Base-by-base conservation (phyloP, 139 green algal species). In the Astrephomene gubernaculifera region DNA sequence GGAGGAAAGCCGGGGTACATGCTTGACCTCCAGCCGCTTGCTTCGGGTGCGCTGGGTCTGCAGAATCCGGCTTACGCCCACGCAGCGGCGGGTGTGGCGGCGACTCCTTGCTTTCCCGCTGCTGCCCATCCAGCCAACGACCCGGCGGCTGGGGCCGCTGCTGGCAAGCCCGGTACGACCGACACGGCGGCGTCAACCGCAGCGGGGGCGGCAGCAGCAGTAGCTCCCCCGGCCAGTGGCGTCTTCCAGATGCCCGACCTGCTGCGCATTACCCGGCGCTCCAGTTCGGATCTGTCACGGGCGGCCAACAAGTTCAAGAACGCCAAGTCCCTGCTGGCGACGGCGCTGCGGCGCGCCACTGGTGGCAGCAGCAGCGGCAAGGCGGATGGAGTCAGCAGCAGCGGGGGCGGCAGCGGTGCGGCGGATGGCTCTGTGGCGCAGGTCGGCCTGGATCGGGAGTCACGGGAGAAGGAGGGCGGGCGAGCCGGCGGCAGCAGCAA, bases 281-380 rank as follows among this genome's bases (percentile, higher is more conserved):
- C 43, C 33, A 63, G 36, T 45, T 85, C 79, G 1, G 79, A 85
- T 27, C 43, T 85, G 24, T n/a, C 3, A 5, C 43, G 44, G 0
- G 79, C 79, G 35, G 79, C 79, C 0, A 4, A 29, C 29, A 85
- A 85, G 64, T 65, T 85, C 43, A 85, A 85, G 31, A 63, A 52
- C 0, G 64, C 79, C 0, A 85, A 52, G 19, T 71, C 53, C 25
- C 63, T 68, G 44, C 72, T 70, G 45, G 72, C 61, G 38, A 41
- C 61, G 9, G 72, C 72, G 22, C 36, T 64, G 0, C 14, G 44
- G 43, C 35, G 27, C 0, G 29, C 71, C 1, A n/a, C 27, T 1
- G 41, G 39, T 5, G 57, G 76, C 14, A 61, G 74, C 57, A 31
- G 35, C 53, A 31, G 6, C 57, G 39, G 0, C 36, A 17, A 12